Percentiles rank a stretch among this genome's conserved stretches.
These are phyloP conservation scores for Xylaria sp. DNA, from an alignment of 2,329 filamentous ascomycete species.

Conservation along the genomic window DNA sequence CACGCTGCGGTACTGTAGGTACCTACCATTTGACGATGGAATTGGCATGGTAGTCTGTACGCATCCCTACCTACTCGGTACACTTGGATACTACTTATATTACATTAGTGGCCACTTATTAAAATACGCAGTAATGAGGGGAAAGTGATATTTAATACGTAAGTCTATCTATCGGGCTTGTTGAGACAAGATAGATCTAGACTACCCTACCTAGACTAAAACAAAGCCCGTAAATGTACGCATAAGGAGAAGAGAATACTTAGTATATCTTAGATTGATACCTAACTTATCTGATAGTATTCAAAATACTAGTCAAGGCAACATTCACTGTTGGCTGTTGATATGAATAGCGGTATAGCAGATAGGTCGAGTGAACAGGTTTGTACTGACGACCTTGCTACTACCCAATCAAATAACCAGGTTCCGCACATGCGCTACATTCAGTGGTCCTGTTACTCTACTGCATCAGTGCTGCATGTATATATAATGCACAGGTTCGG, in stretches of 20 bases:
- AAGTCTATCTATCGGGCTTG: not conserved
- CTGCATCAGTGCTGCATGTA: not conserved
- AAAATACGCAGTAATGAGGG: not conserved
- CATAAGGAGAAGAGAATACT: too few species aligned
- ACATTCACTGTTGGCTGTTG: not conserved
- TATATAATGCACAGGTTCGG: not conserved
- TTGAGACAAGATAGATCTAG: not conserved
- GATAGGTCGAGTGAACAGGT: too few species aligned
- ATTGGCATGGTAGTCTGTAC: not conserved
- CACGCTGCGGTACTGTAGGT: conserved; percentile 19
- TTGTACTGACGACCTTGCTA: not conserved
- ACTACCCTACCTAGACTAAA: too few species aligned
- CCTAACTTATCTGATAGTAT: not conserved
- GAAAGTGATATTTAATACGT: not conserved
- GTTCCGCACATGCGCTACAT: conserved; percentile 14
- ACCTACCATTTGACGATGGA: conserved; percentile 7
- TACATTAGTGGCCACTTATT: not conserved
- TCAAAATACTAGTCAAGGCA: not conserved
- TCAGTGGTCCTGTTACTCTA: not conserved
- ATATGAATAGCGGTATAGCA: not conserved
- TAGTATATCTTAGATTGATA: too few species aligned
- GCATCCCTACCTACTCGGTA: not conserved
- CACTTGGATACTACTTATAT: not conserved
- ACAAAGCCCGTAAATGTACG: too few species aligned
- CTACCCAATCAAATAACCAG: conserved; percentile 18